Percentiles rank a stretch among this genome's conserved stretches.
Evolutionary conservation across 2,329 filamentous ascomycete species (phyloP).

Genomic region (Rutstroemia sp.): DNA sequence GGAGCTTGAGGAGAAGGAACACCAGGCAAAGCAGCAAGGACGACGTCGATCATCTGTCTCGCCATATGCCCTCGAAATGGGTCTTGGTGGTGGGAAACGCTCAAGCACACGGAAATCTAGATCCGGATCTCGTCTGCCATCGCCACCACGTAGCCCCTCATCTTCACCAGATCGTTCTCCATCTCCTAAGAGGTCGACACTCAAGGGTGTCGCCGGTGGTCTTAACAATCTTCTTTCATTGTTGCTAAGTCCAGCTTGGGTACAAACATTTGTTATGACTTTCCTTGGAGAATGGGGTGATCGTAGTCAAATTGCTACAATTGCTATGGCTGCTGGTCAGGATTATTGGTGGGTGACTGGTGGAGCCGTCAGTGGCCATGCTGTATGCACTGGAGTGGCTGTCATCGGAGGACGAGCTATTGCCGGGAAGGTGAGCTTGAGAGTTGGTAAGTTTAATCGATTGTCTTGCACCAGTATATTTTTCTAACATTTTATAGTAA

Average conservation of each 20-base stretch:
- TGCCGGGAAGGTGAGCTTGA: slow-evolving; percentile 87
- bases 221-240: slow-evolving; percentile 81
- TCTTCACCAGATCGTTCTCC: slow-evolving; percentile 56
- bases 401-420: slow-evolving; percentile 90
- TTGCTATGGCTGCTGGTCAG: slow-evolving; percentile 96
- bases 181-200: slow-evolving; percentile 33
- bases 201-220: slow-evolving; percentile 47
- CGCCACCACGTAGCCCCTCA: slow-evolving; percentile 72
- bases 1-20: slow-evolving; percentile 90
- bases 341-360: slow-evolving; percentile 99
- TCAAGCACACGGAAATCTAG: slow-evolving; percentile 61
- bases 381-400: slow-evolving; percentile 81
- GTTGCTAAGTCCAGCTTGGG: slow-evolving; percentile 91
- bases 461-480: background rate
- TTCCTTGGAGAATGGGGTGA: slow-evolving; percentile 98
- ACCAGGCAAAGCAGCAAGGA: slow-evolving; percentile 58
- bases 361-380: slow-evolving; percentile 80
- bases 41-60: slow-evolving; percentile 61
- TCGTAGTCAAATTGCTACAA: slow-evolving; percentile 93
- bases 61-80: slow-evolving; percentile 74
- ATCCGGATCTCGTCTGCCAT: slow-evolving; percentile 69
- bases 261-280: slow-evolving; percentile 98
- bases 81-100: slow-evolving; percentile 49
- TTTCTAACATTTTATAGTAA: slow-evolving; percentile 53
- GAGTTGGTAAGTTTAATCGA: slow-evolving; percentile 68